Evolutionary conservation across 23 red algal genomes (phyloP).

Genomic region (Porphyridium purpureum): DNA sequence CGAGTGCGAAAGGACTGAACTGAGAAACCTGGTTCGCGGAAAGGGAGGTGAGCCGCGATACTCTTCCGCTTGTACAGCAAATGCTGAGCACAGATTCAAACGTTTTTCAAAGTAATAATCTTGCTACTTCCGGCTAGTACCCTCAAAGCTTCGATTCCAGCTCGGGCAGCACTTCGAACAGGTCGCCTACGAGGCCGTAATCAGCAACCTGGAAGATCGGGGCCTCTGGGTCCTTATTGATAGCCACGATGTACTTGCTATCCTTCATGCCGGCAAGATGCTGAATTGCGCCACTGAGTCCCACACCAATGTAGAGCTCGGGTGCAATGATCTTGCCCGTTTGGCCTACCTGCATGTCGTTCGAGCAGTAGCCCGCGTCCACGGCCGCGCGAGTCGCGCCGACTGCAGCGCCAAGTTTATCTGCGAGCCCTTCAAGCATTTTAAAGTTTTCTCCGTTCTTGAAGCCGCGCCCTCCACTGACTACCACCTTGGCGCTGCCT

Average conservation of each 20-base stretch:
- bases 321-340: slow-evolving; percentile 92
- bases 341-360: slow-evolving; percentile 97
- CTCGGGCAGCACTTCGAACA: slow-evolving; percentile 85
- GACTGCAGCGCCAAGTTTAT: slow-evolving; percentile 56
- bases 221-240: slow-evolving; percentile 96
- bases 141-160: slow-evolving; percentile 13
- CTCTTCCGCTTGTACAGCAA: too few relatives aligned
- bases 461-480: slow-evolving; percentile 77
- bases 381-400: slow-evolving; percentile 93
- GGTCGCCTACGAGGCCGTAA: slow-evolving; percentile 86
- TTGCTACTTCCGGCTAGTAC: slow-evolving; percentile 1
- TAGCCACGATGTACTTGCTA: slow-evolving; percentile 83
- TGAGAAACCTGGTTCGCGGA: too few relatives aligned
- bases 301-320: slow-evolving; percentile 86
- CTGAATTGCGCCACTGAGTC: slow-evolving; percentile 82
- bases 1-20: too few relatives aligned
- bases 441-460: slow-evolving; percentile 73
- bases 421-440: slow-evolving; percentile 55
- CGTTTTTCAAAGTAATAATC: background rate
- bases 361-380: slow-evolving; percentile 67
- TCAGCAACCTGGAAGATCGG: slow-evolving; percentile 92
- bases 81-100: background rate
- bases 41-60: too few relatives aligned
- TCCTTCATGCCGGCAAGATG: slow-evolving; percentile 98
- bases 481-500: slow-evolving; percentile 45